These are phyloP conservation scores for Coemansia furcata DNA, from an alignment of 192 early-diverging fungal genomes.

Conservation along the genomic window DNA sequence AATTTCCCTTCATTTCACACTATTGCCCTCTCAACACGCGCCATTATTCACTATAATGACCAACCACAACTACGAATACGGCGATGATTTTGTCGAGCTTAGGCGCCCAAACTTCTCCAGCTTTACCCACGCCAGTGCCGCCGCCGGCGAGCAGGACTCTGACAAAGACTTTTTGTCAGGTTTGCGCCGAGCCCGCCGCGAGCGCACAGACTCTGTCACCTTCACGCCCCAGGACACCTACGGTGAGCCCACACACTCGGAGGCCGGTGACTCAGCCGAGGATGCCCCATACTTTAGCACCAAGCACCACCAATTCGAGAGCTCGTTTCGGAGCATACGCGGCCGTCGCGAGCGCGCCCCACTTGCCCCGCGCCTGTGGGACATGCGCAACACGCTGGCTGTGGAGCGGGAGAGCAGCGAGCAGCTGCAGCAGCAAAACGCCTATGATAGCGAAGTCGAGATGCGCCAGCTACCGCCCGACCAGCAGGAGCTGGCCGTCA, in stretches of 20 bases:
- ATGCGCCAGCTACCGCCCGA: conserved; percentile 41
- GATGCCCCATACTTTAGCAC: conserved; percentile 36
- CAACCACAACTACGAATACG: conserved; percentile 33
- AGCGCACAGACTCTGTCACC: conserved; percentile 36
- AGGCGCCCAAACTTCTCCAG: conserved; percentile 18
- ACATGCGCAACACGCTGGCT: conserved; percentile 16
- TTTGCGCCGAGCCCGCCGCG: conserved; percentile 21
- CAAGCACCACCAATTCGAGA: conserved; percentile 43
- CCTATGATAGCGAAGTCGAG: conserved; percentile 37
- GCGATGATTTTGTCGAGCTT: conserved; percentile 36
- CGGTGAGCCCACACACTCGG: conserved; percentile 35
- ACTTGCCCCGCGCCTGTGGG: conserved; percentile 33
- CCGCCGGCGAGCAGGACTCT: conserved; percentile 10
- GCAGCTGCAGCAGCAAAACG: conserved; percentile 4
- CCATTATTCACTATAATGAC: conserved; percentile 20
- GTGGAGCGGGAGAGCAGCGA: conserved; percentile 3
- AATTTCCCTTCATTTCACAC: neutral
- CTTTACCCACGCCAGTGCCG: neutral
- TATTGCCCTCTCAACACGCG: no score
- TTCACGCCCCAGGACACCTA: conserved; percentile 36
- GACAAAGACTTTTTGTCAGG: conserved; percentile 19
- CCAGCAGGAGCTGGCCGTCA: conserved; percentile 76
- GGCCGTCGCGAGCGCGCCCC: conserved; percentile 38
- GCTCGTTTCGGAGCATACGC: conserved; percentile 43
- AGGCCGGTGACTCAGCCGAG: conserved; percentile 33